A percentile compares a stretch with the other conserved stretches of the same genome.
Evolutionary conservation across 176 grass and related monocot species (phyloP).

Genomic region (Oryza brachyantha): DNA sequence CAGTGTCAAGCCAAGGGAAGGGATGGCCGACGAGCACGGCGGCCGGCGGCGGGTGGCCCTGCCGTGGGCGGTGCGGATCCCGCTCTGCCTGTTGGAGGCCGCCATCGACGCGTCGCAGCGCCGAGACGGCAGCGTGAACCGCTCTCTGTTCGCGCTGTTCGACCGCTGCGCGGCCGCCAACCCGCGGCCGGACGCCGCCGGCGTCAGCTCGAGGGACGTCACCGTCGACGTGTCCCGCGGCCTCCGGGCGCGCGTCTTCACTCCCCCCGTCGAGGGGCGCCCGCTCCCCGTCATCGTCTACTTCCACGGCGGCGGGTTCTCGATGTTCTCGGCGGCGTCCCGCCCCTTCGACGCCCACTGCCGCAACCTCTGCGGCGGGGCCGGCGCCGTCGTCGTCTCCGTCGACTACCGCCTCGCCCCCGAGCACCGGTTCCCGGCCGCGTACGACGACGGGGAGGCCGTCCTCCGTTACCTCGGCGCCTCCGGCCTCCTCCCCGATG

Average conservation of each 20-base stretch:
- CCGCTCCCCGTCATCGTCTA: conserved; percentile 54
- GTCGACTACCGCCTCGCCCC: conserved; percentile 71
- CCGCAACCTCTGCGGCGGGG: conserved; percentile 35
- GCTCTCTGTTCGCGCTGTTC: conserved; percentile 40
- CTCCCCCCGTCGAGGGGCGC: not conserved
- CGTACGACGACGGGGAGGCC: conserved; percentile 59
- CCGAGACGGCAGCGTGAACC: conserved; percentile 62
- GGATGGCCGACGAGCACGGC: not conserved
- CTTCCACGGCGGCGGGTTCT: conserved; percentile 81
- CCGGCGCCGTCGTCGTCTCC: conserved; percentile 37
- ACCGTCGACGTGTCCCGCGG: conserved; percentile 47
- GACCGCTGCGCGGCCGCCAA: conserved; percentile 30
- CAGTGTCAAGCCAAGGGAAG: no score
- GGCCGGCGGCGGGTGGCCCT: conserved; percentile 11
- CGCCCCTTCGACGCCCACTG: conserved; percentile 49
- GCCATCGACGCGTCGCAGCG: conserved; percentile 35
- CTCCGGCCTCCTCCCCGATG: not conserved
- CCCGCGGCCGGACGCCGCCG: conserved; percentile 13
- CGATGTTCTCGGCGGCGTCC: conserved; percentile 31
- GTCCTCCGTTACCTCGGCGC: conserved; percentile 43
- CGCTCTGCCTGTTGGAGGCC: not conserved
- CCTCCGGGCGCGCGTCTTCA: conserved; percentile 60
- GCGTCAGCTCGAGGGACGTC: conserved; percentile 45
- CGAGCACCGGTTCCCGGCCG: conserved; percentile 58
- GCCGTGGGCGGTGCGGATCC: conserved; percentile 28